phyloP scores from a whole-genome alignment of 179 eudicot genomes.

The Nepenthes alata region DNA sequence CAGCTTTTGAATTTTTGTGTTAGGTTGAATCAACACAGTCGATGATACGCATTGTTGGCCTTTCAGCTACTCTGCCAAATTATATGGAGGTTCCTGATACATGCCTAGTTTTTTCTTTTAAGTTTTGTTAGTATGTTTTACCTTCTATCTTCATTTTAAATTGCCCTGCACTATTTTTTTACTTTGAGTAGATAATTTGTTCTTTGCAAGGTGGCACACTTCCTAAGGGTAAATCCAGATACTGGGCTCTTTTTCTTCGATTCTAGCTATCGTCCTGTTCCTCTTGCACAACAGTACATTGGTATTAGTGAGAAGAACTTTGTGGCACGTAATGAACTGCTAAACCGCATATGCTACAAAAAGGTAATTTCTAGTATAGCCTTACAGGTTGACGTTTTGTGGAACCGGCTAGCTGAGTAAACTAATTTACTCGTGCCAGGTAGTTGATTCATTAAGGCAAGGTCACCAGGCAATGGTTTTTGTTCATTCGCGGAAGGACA shows the following conservation, averaged over 20 bases:
- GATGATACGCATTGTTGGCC: conserved; percentile 98
- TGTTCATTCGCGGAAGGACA: conserved; percentile 94
- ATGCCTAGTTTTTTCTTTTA: neutral
- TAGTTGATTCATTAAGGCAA: conserved; percentile 71
- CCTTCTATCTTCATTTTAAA: neutral
- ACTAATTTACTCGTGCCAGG: conserved; percentile 28
- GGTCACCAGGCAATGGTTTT: conserved; percentile 97
- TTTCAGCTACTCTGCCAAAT: conserved; percentile 92
- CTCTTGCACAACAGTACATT: conserved; percentile 96
- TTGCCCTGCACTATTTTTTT: neutral
- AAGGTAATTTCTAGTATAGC: conserved; percentile 33
- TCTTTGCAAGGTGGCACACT: conserved; percentile 70
- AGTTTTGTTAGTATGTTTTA: neutral
- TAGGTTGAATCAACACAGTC: conserved; percentile 96
- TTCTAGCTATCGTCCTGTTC: conserved; percentile 98
- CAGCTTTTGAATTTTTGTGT: conserved; percentile 7
- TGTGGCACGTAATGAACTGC: conserved; percentile 65
- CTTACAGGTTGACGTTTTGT: neutral
- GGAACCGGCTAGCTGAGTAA: conserved; percentile 2
- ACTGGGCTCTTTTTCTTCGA: conserved; percentile 91
- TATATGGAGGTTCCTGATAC: conserved; percentile 61
- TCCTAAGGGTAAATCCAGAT: conserved; percentile 92
- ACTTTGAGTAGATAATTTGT: neutral
- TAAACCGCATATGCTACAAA: conserved; percentile 74
- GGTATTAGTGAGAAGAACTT: conserved; percentile 82